These are phyloP conservation scores for Candida vartiovaarae DNA, from an alignment of 805 yeast genomes.

Conservation along the genomic window DNA sequence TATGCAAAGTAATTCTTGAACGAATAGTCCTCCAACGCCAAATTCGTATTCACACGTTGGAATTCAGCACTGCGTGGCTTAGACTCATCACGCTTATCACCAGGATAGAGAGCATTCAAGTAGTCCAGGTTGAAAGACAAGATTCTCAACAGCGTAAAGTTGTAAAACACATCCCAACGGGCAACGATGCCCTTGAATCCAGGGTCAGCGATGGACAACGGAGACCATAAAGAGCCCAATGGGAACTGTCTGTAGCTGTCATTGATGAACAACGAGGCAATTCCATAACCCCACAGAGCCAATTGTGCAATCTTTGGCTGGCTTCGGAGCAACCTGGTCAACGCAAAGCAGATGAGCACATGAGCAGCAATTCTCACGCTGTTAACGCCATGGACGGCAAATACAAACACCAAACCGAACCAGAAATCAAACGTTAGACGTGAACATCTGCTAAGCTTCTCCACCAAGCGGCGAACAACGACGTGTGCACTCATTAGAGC, in stretches of 20 bases:
- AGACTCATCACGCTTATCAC: constrained; percentile 16
- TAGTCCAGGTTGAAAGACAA: constrained; percentile 80
- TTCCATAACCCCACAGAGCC: constrained; percentile 70
- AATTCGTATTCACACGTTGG: constrained; percentile 51
- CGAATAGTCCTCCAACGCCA: constrained; percentile 53
- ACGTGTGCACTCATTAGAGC: constrained; percentile 51
- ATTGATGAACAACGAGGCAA: constrained; percentile 72
- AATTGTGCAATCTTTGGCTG: constrained; percentile 33
- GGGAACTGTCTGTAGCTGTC: constrained; percentile 53
- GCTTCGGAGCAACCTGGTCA: constrained; percentile 34
- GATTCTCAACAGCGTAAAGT: constrained; percentile 80
- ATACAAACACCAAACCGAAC: constrained; percentile 63
- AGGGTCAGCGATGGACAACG: constrained; percentile 48
- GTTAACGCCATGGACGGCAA: constrained; percentile 78
- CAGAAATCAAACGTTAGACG: constrained; percentile 61
- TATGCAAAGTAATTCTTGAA: constrained; percentile 68
- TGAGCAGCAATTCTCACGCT: constrained; percentile 54
- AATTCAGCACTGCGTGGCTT: constrained; percentile 7
- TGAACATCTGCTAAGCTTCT: constrained; percentile 18
- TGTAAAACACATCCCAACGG: constrained; percentile 95
- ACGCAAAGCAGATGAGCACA: constrained; percentile 42
- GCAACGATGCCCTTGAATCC: constrained; percentile 68
- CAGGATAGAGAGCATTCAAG: constrained; percentile 20
- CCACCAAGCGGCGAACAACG: constrained; percentile 34
- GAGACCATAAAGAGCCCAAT: constrained; percentile 35